These are phyloP conservation scores for Terana coerulea DNA, from an alignment of 768 basidiomycete species.

Conservation along the genomic window DNA sequence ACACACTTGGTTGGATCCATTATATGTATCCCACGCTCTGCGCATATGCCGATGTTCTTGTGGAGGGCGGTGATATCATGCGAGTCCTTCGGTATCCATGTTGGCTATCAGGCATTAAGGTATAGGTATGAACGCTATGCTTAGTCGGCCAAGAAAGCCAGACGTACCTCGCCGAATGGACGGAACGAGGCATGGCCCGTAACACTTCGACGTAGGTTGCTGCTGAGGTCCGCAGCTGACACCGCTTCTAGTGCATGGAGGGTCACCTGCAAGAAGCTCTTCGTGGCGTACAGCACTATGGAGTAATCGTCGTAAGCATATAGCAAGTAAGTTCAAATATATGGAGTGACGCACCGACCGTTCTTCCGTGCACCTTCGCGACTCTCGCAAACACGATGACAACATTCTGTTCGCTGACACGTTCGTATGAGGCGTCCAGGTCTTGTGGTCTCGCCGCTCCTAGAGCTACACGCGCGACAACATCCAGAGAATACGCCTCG, in stretches of 20 bases:
- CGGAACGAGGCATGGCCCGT: constrained; percentile 43
- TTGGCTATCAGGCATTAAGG: constrained; percentile 39
- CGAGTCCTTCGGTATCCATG: constrained; percentile 70
- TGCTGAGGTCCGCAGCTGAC: constrained; percentile 33
- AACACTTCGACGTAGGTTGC: constrained; percentile 33
- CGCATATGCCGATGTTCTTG: constrained; percentile 64
- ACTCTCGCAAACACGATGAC: constrained; percentile 61
- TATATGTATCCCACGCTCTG: constrained; percentile 61
- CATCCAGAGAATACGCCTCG: constrained; percentile 65
- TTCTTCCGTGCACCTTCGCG: constrained; percentile 47
- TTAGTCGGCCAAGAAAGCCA: background rate
- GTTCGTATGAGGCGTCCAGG: constrained; percentile 58
- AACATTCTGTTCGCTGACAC: constrained; percentile 48
- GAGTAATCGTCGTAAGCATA: background rate
- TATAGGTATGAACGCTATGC: background rate
- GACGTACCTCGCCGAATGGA: constrained; percentile 61
- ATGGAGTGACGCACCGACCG: constrained; percentile 44
- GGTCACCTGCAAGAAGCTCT: constrained; percentile 55
- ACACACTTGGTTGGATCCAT: constrained; percentile 66
- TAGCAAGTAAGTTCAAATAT: background rate
- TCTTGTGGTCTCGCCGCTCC: constrained; percentile 42
- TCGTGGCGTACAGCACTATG: constrained; percentile 67
- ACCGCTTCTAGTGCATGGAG: constrained; percentile 60
- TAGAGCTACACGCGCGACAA: constrained; percentile 56
- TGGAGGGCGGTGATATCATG: constrained; percentile 54